phyloP scores from a whole-genome alignment of 2,329 filamentous ascomycete genomes.

The Colletotrichum cordylinicola region DNA sequence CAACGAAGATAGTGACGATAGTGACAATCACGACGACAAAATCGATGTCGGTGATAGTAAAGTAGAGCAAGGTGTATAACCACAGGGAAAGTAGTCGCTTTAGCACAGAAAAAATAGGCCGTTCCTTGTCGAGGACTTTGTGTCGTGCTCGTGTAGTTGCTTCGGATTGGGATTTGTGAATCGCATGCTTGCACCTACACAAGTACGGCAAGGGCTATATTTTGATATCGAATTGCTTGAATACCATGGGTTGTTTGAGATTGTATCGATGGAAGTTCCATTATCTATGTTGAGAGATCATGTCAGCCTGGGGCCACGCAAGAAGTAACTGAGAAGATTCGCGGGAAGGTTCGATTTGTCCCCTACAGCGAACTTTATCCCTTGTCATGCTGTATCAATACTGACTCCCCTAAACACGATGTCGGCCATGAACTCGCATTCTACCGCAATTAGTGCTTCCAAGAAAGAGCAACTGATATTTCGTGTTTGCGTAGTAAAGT shows the following conservation, averaged over 20 bases:
- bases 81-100: neutral
- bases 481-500: neutral
- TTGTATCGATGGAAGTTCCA: neutral
- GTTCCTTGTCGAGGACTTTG: neutral
- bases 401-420: neutral
- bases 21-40: accelerated
- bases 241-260: neutral
- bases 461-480: neutral
- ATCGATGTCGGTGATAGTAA: too few relatives aligned
- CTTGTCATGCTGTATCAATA: neutral
- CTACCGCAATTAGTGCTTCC: neutral
- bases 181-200: neutral
- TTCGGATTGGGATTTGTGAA: neutral
- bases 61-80: neutral
- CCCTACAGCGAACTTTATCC: neutral
- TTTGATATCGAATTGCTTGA: neutral
- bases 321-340: neutral
- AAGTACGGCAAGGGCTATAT: neutral
- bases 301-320: neutral
- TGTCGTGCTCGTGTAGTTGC: neutral
- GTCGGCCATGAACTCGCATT: neutral
- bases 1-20: too few relatives aligned
- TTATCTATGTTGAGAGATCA: neutral
- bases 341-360: neutral
- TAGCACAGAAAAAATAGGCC: neutral